Percentiles rank a stretch among this genome's conserved stretches.
phyloP scores from a whole-genome alignment of 345 rosid genomes.

The Ceriops decandra region DNA sequence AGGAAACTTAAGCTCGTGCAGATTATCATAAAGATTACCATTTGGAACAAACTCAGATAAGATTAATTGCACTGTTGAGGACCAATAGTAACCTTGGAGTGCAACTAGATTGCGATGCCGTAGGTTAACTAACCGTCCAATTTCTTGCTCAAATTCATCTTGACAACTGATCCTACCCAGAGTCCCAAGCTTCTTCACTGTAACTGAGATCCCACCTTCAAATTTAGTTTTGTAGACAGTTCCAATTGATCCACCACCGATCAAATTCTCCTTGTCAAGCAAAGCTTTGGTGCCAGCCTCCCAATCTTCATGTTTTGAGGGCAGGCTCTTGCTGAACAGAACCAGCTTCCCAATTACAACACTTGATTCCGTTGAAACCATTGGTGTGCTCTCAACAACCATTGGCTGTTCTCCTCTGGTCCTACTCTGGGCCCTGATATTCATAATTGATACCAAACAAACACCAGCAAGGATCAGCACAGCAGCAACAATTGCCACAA shows the following conservation, averaged over 20 bases:
- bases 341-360: conserved; percentile 86
- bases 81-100: conserved; percentile 90
- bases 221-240: conserved; percentile 73
- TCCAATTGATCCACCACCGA: conserved; percentile 89
- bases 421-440: conserved; percentile 63
- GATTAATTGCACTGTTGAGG: conserved; percentile 74
- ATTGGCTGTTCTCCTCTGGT: conserved; percentile 41
- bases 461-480: conserved; percentile 80
- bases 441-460: conserved; percentile 73
- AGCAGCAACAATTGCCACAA: conserved; percentile 80
- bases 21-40: conserved; percentile 76
- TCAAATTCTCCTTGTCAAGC: conserved; percentile 80
- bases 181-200: conserved; percentile 89
- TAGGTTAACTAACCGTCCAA: conserved; percentile 71
- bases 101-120: conserved; percentile 69
- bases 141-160: conserved; percentile 90
- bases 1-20: conserved; percentile 49
- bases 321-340: conserved; percentile 86
- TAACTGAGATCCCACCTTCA: conserved; percentile 86
- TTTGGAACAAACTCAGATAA: conserved; percentile 67
- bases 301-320: conserved; percentile 96
- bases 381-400: conserved; percentile 71
- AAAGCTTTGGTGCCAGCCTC: conserved; percentile 86
- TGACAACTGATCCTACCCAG: conserved; percentile 81
- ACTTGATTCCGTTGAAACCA: conserved; percentile 61